Conservation (phyloP, 2,329 filamentous ascomycete genomes). For the Blastomyces parvus region DNA sequence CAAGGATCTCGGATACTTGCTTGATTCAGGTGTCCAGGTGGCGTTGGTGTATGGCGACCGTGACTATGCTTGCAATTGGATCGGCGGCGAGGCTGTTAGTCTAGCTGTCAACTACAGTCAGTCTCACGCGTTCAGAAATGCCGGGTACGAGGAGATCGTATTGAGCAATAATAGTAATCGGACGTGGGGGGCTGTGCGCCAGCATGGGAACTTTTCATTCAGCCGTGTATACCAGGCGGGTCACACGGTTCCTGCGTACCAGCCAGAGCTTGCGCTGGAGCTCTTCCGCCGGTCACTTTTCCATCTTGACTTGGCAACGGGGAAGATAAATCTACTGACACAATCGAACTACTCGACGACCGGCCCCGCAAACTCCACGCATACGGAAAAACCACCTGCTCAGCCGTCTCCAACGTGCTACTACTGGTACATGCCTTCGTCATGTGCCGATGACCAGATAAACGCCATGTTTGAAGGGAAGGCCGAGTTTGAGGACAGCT, state of each 20-base stretch:
- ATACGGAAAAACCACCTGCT: background rate
- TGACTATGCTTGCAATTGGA: constrained; percentile 45
- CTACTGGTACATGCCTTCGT: background rate
- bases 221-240: constrained; percentile 19
- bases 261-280: constrained; percentile 46
- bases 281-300: constrained; percentile 46
- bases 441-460: background rate
- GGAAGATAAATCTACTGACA: constrained; percentile 35
- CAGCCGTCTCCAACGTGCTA: background rate
- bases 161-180: constrained; percentile 20
- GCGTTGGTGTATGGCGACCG: constrained; percentile 50
- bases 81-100: constrained; percentile 41
- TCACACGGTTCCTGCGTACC: constrained; percentile 42
- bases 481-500: background rate
- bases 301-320: constrained; percentile 47
- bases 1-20: constrained; percentile 35
- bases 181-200: constrained; percentile 33
- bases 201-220: constrained; percentile 35
- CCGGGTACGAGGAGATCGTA: constrained; percentile 15
- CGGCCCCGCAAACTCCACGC: background rate
- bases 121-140: constrained; percentile 31
- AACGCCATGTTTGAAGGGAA: background rate
- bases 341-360: constrained; percentile 15
- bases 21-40: constrained; percentile 51
- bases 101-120: constrained; percentile 37